Base-by-base conservation (phyloP, 805 yeast species). In the Grigorovia transvaalensis region DNA sequence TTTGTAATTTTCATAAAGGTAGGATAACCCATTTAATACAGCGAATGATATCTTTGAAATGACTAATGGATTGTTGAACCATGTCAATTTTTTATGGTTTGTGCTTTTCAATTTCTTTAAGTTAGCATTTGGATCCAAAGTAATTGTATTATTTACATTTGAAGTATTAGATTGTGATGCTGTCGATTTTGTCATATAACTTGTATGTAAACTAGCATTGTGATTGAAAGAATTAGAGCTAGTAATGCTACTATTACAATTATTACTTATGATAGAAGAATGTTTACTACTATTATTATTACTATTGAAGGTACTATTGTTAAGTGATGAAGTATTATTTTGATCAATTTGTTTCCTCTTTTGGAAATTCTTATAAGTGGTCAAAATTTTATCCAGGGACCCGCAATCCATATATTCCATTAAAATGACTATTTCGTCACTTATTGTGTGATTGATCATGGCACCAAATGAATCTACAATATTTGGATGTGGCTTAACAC, bases 401-500 rank as follows among this genome's bases (percentile, higher is more conserved):
- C 96, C 91, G 67, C 96, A 87, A 67, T 91, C 96, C 80, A 91
- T 87, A 68, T 87, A 90, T 68, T 91, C 98, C 95, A 90, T 89
- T 65, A 96, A 85, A 54, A 93, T 85, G 13, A 88, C 84, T 17
- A 93, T 90, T 55, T 88, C 86, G 61, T 79, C 79, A 55, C 56
- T 59, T 1, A 59, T 56, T 1, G 65, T 55, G 30, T 76, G 78
- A 54, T 81, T 78, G 49, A 88, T 76, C 62, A 84, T 86, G 0
- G 96, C 96, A 8, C 98, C 98, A 67, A 84, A 91, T 66, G 90
- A 93, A 46, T 86, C 88, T 48, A 91, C 85, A 46, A 93, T 90
- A 60, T 79, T 86, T 4, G 88, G 88, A 51, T 77, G 71, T 58
- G 80, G 82, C 63, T 79, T 83, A 63, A 97, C 91, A 62, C 87